Percentiles rank a stretch among this genome's conserved stretches.
phyloP scores from a whole-genome alignment of 371 early-diverging fungal genomes.

The Sporodiniella umbellata region DNA sequence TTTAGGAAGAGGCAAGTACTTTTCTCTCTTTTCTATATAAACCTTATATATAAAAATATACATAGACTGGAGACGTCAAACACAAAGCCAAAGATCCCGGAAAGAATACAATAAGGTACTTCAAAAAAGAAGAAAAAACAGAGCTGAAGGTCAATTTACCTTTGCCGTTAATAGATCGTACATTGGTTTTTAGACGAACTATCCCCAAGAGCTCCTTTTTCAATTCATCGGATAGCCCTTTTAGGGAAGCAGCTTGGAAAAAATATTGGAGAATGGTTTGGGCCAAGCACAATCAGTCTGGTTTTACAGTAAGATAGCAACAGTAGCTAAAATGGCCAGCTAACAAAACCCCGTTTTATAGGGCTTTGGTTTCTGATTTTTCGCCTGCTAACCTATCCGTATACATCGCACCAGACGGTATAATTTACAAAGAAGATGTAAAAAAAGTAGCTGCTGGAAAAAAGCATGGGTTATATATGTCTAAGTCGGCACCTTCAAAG shows the following conservation, averaged over 20 bases:
- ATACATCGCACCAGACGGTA: slow-evolving; percentile 73
- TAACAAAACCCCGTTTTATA: slow-evolving; percentile 29
- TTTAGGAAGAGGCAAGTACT: slow-evolving; percentile 66
- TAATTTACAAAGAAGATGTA: slow-evolving; percentile 65
- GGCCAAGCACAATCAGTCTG: slow-evolving; percentile 90
- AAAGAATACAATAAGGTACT: slow-evolving; percentile 45
- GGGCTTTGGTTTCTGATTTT: slow-evolving; percentile 67
- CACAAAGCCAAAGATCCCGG: slow-evolving; percentile 27
- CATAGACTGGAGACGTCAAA: slow-evolving; percentile 54
- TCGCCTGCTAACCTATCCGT: slow-evolving; percentile 60
- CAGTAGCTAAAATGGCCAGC: too few species aligned
- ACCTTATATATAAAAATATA: too few species aligned
- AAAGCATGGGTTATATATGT: slow-evolving; percentile 37
- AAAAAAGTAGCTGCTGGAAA: slow-evolving; percentile 37
- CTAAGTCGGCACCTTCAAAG: slow-evolving; percentile 12
- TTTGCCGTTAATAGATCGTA: slow-evolving; percentile 51
- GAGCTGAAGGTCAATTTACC: not conserved
- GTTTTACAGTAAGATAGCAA: slow-evolving; percentile 84
- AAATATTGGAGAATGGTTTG: slow-evolving; percentile 96
- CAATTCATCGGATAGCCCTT: slow-evolving; percentile 90
- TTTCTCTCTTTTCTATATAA: not conserved
- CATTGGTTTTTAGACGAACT: slow-evolving; percentile 84
- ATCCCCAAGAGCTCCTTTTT: slow-evolving; percentile 74
- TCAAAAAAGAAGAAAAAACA: not conserved
- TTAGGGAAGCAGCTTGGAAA: slow-evolving; percentile 83